Percentiles rank a stretch among this genome's conserved stretches.
These are phyloP conservation scores for Rhodocollybia butyracea DNA, from an alignment of 768 basidiomycete species.

Conservation along the genomic window DNA sequence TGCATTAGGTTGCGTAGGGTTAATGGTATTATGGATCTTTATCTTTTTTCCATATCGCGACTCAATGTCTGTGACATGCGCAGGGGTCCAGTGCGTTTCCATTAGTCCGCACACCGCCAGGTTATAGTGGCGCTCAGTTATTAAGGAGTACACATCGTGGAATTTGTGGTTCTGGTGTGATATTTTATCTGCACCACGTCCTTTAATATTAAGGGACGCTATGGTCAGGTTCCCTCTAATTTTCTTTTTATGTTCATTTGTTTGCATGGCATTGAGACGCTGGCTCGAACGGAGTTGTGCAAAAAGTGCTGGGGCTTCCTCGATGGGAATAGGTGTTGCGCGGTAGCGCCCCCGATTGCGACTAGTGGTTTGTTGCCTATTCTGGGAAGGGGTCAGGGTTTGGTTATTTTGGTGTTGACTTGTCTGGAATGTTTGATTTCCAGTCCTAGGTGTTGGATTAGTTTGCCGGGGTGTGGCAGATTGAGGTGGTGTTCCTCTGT, in stretches of 20 bases:
- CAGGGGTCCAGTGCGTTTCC: constrained; percentile 18
- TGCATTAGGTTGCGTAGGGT: background rate
- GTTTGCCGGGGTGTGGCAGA: background rate
- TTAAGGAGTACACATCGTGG: constrained; percentile 8
- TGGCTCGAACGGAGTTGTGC: background rate
- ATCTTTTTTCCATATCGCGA: constrained; percentile 4
- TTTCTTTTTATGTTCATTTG: background rate
- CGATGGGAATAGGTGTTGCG: no score
- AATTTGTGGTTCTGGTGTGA: constrained; percentile 15
- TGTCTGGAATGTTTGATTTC: background rate
- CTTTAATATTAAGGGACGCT: constrained; percentile 15
- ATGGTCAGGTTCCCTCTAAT: constrained; percentile 6
- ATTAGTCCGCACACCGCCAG: constrained; percentile 16
- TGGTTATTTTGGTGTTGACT: background rate
- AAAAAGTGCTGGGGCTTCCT: no score
- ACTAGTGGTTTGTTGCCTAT: background rate
- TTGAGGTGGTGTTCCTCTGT: background rate
- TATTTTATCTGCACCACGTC: background rate
- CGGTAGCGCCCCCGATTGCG: no score
- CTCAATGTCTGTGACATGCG: background rate
- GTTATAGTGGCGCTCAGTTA: constrained; percentile 12
- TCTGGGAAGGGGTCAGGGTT: no score
- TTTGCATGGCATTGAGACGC: background rate
- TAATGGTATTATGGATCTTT: background rate
- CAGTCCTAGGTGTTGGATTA: background rate